Conservation (phyloP, 2,329 filamentous ascomycete species). For the Ceratocystis lukuohia region DNA sequence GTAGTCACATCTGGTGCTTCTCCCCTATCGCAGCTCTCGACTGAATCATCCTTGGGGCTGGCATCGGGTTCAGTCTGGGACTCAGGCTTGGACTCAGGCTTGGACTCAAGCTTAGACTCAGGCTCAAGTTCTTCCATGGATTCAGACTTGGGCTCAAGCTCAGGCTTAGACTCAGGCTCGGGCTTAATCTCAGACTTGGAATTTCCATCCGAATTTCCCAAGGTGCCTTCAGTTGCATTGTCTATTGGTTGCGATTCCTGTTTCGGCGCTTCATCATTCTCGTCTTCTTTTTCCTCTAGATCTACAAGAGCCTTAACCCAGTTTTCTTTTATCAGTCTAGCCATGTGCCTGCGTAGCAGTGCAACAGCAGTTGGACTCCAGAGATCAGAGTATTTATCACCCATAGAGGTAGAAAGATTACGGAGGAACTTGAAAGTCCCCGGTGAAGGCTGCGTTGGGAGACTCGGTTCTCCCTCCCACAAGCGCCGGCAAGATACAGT, state of each 20-base stretch:
- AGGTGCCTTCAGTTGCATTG: neutral
- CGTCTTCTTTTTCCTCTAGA: constrained; percentile 20
- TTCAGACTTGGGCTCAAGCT: neutral
- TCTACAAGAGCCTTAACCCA: constrained; percentile 35
- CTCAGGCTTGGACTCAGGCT: too few relatives aligned
- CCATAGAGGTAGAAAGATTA: constrained; percentile 53
- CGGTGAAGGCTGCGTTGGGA: constrained; percentile 70
- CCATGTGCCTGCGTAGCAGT: constrained; percentile 47
- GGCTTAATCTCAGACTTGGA: neutral
- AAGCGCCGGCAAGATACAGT: constrained; percentile 49
- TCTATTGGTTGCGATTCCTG: neutral
- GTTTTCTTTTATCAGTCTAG: constrained; percentile 35
- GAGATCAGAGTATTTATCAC: constrained; percentile 56
- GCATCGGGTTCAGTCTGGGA: neutral
- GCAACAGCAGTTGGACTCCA: constrained; percentile 61
- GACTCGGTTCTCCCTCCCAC: constrained; percentile 64
- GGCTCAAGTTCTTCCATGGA: too few relatives aligned
- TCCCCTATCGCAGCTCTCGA: neutral
- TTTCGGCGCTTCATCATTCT: constrained; percentile 12
- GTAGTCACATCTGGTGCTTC: constrained; percentile 16
- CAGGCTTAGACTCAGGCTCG: neutral
- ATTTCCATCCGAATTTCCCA: neutral
- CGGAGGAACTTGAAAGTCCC: constrained; percentile 59
- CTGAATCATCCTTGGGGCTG: neutral
- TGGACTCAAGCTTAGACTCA: too few relatives aligned